Conservation (phyloP, 176 grass and related monocot genomes). For the Eremochloa ophiuroides region DNA sequence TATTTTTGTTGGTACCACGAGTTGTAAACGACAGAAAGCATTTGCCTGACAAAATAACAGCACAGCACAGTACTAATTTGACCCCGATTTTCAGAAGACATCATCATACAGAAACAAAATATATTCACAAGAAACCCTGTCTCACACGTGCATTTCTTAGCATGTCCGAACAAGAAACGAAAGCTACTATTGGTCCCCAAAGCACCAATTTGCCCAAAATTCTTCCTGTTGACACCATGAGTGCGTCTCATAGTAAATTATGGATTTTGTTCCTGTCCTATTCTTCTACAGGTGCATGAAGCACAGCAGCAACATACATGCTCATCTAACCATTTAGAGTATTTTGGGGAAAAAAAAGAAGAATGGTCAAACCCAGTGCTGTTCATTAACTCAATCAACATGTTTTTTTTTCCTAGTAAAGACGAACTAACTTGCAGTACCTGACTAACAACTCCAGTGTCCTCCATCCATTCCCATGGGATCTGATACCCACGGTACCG, state of each 20-base stretch:
- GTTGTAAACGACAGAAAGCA: background rate
- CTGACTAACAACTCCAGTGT: conserved; percentile 75
- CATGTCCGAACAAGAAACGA: background rate
- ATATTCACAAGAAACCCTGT: conserved; percentile 12
- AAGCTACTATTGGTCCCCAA: background rate
- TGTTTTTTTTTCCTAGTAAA: background rate
- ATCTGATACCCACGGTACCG: conserved; percentile 68
- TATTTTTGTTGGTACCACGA: background rate
- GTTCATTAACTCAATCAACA: background rate
- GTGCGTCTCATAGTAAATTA: background rate
- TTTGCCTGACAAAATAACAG: background rate
- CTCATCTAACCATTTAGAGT: background rate
- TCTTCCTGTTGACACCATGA: background rate
- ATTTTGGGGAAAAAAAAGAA: background rate
- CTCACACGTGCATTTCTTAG: background rate
- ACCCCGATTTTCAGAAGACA: background rate
- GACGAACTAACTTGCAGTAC: conserved; percentile 25
- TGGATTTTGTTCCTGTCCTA: background rate
- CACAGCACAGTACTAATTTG: background rate
- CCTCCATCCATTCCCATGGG: conserved; percentile 97
- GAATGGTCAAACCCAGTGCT: background rate
- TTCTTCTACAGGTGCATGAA: background rate
- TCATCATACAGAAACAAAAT: conserved; percentile 1
- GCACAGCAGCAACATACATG: background rate
- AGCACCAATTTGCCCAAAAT: background rate